Conservation (phyloP, 768 basidiomycete species). For the Albatrellus ellisii region DNA sequence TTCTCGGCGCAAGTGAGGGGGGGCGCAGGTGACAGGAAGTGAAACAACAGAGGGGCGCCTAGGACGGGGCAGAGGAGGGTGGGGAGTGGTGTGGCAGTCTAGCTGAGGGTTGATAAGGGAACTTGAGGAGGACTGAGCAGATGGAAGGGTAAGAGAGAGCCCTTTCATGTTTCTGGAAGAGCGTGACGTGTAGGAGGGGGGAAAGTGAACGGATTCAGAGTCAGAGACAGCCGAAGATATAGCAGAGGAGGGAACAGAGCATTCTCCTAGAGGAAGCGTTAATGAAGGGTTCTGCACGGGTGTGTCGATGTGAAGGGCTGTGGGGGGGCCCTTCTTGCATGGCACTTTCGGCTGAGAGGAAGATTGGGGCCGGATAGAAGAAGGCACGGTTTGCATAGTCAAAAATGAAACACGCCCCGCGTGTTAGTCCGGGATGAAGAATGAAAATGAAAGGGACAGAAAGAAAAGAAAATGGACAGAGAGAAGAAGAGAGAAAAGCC, state of each 20-base stretch:
- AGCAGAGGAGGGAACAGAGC: constrained; percentile 26
- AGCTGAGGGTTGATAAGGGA: constrained; percentile 30
- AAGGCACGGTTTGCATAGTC: constrained; percentile 13
- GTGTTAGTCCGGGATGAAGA: constrained; percentile 11
- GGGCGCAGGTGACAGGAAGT: constrained; percentile 38
- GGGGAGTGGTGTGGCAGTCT: constrained; percentile 22
- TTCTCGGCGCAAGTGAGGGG: constrained; percentile 47
- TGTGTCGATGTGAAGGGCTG: constrained; percentile 46
- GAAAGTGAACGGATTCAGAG: constrained; percentile 33
- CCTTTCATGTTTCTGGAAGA: constrained; percentile 62
- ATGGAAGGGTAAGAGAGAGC: constrained; percentile 54
- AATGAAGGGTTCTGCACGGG: constrained; percentile 35
- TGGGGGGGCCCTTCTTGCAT: constrained; percentile 39
- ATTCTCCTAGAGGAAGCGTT: constrained; percentile 33
- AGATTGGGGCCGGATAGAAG: constrained; percentile 16
- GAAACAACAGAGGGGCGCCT: constrained; percentile 66
- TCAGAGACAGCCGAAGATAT: constrained; percentile 41
- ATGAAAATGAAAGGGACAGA: constrained; percentile 17
- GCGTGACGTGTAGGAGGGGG: constrained; percentile 27
- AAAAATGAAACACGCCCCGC: constrained; percentile 16
- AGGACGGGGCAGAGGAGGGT: constrained; percentile 24
- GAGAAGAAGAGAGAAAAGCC: constrained; percentile 14
- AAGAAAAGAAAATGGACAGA: constrained; percentile 7
- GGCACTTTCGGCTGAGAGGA: constrained; percentile 22
- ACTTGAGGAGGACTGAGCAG: constrained; percentile 42